Base-by-base conservation (phyloP, 2,329 filamentous ascomycete species). In the Diaporthe nobilis region DNA sequence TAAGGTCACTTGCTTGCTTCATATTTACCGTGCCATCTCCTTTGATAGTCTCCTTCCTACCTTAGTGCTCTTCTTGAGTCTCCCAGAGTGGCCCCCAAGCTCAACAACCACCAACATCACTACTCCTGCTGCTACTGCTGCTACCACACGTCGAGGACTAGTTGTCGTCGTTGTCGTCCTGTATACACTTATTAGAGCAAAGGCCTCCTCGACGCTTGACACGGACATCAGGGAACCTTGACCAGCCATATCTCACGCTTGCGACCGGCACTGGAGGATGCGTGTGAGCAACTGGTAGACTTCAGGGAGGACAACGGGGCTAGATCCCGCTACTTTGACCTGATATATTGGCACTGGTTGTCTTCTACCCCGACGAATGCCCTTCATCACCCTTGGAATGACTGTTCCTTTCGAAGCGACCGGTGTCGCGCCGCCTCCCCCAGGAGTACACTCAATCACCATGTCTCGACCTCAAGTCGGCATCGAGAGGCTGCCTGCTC, bases 391-490 rank as follows among this genome's bases (percentile, higher is more conserved):
- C 51, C 73, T 74, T 77, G 83, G 80, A 74, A 86, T 87, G 84
- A 86, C 83, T 76, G 81, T 83, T 53, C 84, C 85, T 51, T 85
- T 83, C 80, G 82, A 87, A 79, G 82, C 83, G 77, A 85, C 87
- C 81, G 86, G 84, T 77, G 82, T 85, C 72, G 75, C 73, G 68
- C 82, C 85, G 57, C 83, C 86, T 76, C 84, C 87, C 75, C 81
- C 86, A 44, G 85, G 85, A 77, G 83, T 86, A 70, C 87, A 87
- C 77, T 86, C 87, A 42, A 84, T 88, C 76, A 84, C 86, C 82
- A 93, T 95, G 89, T 91, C 93, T 78, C 90, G 94, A 81, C 93
- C 93, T 39, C 93, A 94, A 86, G 92, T 96, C 81, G 93, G 94
- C 82, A 96, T 96, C 83, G 93, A 96, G 85, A 91, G 94, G 77